Conservation (phyloP, 345 rosid genomes). For the Eucalyptus microcorys region DNA sequence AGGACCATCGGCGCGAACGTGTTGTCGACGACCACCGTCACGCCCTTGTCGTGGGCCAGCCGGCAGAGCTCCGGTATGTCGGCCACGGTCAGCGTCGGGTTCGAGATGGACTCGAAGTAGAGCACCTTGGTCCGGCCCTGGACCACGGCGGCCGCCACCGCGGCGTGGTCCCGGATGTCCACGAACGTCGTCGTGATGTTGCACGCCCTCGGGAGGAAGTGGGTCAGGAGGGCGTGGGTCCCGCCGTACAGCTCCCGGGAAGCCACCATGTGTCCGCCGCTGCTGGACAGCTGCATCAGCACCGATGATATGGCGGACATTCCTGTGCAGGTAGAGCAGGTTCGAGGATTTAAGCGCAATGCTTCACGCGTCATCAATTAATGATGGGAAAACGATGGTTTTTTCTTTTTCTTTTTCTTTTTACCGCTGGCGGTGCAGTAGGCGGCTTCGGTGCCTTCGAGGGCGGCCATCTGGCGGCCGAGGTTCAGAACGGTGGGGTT, state of each 20-base stretch:
- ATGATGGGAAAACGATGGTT: not conserved
- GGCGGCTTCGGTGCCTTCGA: constrained; percentile 96
- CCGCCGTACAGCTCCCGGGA: constrained; percentile 77
- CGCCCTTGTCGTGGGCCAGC: constrained; percentile 74
- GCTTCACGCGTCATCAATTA: not conserved
- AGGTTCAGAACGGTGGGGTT: constrained; percentile 94
- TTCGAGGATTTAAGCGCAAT: no score
- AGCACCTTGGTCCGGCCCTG: constrained; percentile 65
- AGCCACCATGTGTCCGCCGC: constrained; percentile 95
- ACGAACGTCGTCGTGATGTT: constrained; percentile 85
- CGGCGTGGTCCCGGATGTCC: constrained; percentile 41
- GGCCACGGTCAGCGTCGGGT: constrained; percentile 78
- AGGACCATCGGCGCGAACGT: constrained; percentile 89
- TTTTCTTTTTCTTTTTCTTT: not conserved
- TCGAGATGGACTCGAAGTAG: constrained; percentile 79
- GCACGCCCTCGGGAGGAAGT: constrained; percentile 74
- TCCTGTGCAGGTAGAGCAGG: constrained; percentile 16
- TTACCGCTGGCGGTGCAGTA: constrained; percentile 95
- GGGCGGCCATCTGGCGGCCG: constrained; percentile 95
- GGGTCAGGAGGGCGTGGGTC: constrained; percentile 79
- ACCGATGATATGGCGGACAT: constrained; percentile 96
- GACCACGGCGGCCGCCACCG: constrained; percentile 46
- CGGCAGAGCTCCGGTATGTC: constrained; percentile 71
- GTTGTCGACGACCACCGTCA: constrained; percentile 75
- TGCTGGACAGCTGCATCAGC: constrained; percentile 81